A percentile compares a stretch with the other conserved stretches of the same genome.
These are phyloP conservation scores for Entophlyctis luteolus DNA, from an alignment of 192 early-diverging fungal genomes.

Conservation along the genomic window DNA sequence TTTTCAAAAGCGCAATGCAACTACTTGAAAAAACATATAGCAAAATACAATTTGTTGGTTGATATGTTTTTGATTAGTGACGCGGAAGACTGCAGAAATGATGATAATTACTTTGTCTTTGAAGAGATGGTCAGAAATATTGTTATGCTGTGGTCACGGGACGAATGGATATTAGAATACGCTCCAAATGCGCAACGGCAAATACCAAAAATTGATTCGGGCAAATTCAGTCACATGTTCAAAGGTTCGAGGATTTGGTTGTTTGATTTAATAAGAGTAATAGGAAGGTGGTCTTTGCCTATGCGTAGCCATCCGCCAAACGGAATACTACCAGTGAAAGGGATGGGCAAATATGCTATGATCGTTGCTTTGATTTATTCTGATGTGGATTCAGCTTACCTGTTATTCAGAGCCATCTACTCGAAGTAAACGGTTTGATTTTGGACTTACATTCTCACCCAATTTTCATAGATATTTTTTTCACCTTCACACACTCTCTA, in stretches of 20 bases:
- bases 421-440: constrained; percentile 29
- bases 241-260: too few relatives aligned
- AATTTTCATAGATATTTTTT: constrained; percentile 40
- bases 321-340: constrained; percentile 50
- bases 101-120: constrained; percentile 59
- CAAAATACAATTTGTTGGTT: constrained; percentile 38
- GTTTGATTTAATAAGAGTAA: too few relatives aligned
- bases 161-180: constrained; percentile 43
- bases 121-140: constrained; percentile 49
- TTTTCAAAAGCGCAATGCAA: constrained; percentile 30
- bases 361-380: constrained; percentile 48
- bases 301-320: constrained; percentile 41
- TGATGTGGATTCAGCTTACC: constrained; percentile 43
- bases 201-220: too few relatives aligned
- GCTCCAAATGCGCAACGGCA: constrained; percentile 11
- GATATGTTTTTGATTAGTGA: constrained; percentile 45
- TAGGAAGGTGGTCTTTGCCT: constrained; percentile 9
- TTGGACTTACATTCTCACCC: neutral
- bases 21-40: constrained; percentile 30
- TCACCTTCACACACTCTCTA: constrained; percentile 44
- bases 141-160: constrained; percentile 48
- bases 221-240: too few relatives aligned
- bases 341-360: constrained; percentile 50
- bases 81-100: constrained; percentile 46
- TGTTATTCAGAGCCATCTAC: constrained; percentile 54